Base-by-base conservation (phyloP, 306 rosid genomes). In the Purshia tridentata region DNA sequence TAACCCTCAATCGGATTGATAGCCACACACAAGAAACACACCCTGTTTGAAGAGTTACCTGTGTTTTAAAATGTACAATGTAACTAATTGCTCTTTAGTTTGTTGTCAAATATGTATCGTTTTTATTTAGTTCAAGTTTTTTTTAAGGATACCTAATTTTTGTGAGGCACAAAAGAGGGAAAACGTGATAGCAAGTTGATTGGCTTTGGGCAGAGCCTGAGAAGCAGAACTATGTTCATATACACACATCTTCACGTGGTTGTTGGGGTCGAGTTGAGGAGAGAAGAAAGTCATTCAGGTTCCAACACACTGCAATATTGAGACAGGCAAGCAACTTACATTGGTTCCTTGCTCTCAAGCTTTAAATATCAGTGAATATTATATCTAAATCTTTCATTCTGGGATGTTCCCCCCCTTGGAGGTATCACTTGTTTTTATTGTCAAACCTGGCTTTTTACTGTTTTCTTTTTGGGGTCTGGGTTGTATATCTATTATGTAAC, bases 1-100 rank as follows among this genome's bases (percentile, higher is more conserved):
- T 91, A 61, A 77, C 85, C 15, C 89, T 79, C 62, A 51, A 72
- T 67, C 90, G 79, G 74, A 56, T 86, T 42, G 96, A 88, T 69
- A 71, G 74, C 76, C 78, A 77, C 57, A 70, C 80, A 22, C 80
- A 53, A 55, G 77, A 77, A 65, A 65, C 64, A 8, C 60, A 54
- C 20, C 77, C 80, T 18, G 51, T 44, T 70, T 84, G 78, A 83
- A 60, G 15, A 39, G 1, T 65, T 16, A 42, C 18, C n/a, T 2
- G 6, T 8, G 29, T 40, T 45, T 29, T 45, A 19, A 50, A 66
- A 22, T 66, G 71, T 68, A 56, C 39, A 47, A 18, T 70, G 72
- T 72, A 70, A 69, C 56, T 57, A 59, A 58, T 29, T 19, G 18
- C 37, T 8, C 59, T 61, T 70, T 50, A 66, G 19, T 76, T 37